Evolutionary conservation across 129 eudicot genomes (phyloP).

Genomic region (Lactuca saligna): DNA sequence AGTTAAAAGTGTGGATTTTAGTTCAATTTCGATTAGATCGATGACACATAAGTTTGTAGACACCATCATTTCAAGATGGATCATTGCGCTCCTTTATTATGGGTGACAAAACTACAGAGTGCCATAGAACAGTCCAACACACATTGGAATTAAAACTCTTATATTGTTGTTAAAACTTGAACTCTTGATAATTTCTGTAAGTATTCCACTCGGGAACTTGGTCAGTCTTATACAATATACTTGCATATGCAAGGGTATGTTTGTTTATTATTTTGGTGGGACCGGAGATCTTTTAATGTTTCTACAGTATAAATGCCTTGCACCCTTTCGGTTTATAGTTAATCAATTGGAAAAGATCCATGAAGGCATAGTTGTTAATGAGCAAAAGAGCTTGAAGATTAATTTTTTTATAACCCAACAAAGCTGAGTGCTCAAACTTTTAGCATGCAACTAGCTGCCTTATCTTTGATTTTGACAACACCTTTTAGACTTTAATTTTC

Average conservation of each 20-base stretch:
- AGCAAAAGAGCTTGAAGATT: slow-evolving; percentile 23
- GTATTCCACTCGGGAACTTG: slow-evolving; percentile 9
- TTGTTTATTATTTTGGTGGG: too few species aligned
- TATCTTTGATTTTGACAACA: slow-evolving; percentile 29
- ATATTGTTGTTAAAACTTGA: too few species aligned
- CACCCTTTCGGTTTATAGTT: slow-evolving; percentile 16
- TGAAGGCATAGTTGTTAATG: slow-evolving; percentile 23
- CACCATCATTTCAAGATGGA: slow-evolving; percentile 29
- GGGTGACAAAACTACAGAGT: too few species aligned
- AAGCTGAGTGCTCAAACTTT: slow-evolving; percentile 27
- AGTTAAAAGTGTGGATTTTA: slow-evolving; percentile 50
- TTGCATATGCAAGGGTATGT: background rate
- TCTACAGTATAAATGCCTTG: background rate
- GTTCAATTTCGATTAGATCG: slow-evolving; percentile 56
- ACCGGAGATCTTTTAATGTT: too few species aligned
- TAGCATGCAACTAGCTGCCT: slow-evolving; percentile 37
- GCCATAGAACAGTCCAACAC: too few species aligned
- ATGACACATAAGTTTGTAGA: slow-evolving; percentile 56
- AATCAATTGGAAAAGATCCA: slow-evolving; percentile 22
- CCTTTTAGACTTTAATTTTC: slow-evolving; percentile 10
- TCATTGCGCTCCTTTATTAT: slow-evolving; percentile 43
- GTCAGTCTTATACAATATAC: slow-evolving; percentile 31
- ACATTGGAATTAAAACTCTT: too few species aligned
- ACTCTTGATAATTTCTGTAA: background rate
- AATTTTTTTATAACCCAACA: slow-evolving; percentile 27